Evolutionary conservation across 768 basidiomycete species (phyloP).

Genomic region (Tylopilus subfusipes): DNA sequence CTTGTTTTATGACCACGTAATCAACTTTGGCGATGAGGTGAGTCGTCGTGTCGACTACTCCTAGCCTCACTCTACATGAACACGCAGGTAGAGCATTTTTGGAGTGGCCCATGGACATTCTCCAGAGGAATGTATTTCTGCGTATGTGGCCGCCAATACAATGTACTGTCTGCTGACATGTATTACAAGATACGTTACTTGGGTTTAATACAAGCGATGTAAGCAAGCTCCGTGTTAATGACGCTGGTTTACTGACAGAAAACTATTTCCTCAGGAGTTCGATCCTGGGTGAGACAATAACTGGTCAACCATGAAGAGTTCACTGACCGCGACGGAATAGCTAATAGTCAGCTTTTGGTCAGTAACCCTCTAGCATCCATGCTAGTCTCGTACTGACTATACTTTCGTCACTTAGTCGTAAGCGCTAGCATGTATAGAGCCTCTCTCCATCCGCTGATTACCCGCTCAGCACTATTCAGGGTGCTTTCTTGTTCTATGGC

Average conservation of each 20-base stretch:
- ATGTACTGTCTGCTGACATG: neutral
- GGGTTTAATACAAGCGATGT: slow-evolving; percentile 7
- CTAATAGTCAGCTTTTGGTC: neutral
- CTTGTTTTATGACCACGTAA: slow-evolving; percentile 12
- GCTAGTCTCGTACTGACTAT: neutral
- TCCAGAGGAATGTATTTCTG: slow-evolving; percentile 10
- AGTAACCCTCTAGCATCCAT: neutral
- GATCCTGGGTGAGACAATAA: slow-evolving; percentile 6
- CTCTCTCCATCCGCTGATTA: neutral
- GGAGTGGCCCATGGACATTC: slow-evolving; percentile 11
- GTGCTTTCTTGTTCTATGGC: neutral
- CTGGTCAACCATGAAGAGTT: neutral
- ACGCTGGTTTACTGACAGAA: neutral
- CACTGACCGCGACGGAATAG: neutral
- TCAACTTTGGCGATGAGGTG: slow-evolving; percentile 7
- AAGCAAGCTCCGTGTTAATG: neutral
- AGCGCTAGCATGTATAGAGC: neutral
- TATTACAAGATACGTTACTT: slow-evolving; percentile 10
- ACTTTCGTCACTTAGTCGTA: slow-evolving; percentile 2
- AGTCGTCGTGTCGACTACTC: neutral
- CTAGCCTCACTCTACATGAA: neutral
- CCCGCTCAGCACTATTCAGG: neutral
- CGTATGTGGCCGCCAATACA: neutral
- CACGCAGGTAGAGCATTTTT: slow-evolving; percentile 10
- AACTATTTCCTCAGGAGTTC: neutral